Base-by-base conservation (phyloP, 352 stramenopile genomes). In the Hyaloperonospora brassicae region DNA sequence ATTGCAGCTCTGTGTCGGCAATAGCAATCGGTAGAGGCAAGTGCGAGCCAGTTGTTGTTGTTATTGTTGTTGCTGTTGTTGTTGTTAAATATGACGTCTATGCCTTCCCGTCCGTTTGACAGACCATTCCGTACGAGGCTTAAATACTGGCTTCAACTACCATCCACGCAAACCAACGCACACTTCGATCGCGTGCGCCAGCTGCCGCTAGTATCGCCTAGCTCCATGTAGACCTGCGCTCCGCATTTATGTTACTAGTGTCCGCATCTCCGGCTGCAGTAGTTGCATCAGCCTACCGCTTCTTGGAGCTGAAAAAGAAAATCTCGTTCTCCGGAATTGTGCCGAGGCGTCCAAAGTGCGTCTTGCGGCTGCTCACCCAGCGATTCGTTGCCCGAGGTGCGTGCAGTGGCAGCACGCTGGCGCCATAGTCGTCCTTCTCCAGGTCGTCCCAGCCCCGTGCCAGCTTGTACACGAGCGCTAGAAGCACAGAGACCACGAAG, bases 401-500 rank as follows among this genome's bases (percentile, higher is more conserved):
- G 54, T 79, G 73, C 48, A 80, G 43, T 38, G 70, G 73, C 24
- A 85, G 54, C 10, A 83, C 47, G 49, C 66, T 64, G 59, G 49
- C 59, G 57, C 60, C 61, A 25, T 66, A 67, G 24, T 66, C 55
- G 48, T 70, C 55, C 47, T 86, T 76, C 49, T 79, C 65, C 46
- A 66, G 42, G 52, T 79, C 75, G 40, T 88, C 78, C 70, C 73
- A 88, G 7, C 73, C 78, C 52, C 76, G 78, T 45, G 78, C 73
- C 38, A 86, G 64, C 61, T 88, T 88, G 70, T 84, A 88, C 27
- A 88, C 76, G 25, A 88, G 58, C 52, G 80, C 78, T 30, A 88
- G 66, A 22, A 88, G 62, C 65, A 88, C 67, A 21, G 78, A 88
- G 17, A 86, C 67, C 43, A 88, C 73, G 50, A 88, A 88, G 35